A percentile compares a stretch with the other conserved stretches of the same genome.
These are phyloP conservation scores for Obba rivulosa DNA, from an alignment of 768 basidiomycete species.

Conservation along the genomic window DNA sequence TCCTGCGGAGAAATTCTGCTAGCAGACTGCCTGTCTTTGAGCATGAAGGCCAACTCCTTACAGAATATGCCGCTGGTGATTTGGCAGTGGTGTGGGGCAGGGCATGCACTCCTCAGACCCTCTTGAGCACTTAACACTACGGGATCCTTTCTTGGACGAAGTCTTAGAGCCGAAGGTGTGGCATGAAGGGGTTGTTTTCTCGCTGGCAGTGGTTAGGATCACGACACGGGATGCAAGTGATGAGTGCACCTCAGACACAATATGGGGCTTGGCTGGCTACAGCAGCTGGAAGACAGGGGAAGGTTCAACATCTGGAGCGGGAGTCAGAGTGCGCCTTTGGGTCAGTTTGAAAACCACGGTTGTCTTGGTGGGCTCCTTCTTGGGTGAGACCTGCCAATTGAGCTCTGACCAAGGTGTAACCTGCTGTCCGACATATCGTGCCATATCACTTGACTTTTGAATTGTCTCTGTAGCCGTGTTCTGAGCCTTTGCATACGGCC, in stretches of 20 bases:
- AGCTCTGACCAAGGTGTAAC: conserved; percentile 61
- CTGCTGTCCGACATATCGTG: conserved; percentile 37
- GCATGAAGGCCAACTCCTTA: conserved; percentile 18
- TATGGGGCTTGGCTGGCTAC: conserved; percentile 37
- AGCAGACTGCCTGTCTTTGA: conserved; percentile 16
- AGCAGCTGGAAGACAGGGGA: conserved; percentile 56
- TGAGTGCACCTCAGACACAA: conserved; percentile 13
- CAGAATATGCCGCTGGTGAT: conserved; percentile 16
- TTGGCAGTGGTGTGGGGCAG: conserved; percentile 32
- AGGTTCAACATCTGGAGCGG: conserved; percentile 54
- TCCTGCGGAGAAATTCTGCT: conserved; percentile 40
- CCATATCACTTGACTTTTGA: conserved; percentile 1
- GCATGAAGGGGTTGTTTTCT: conserved; percentile 35
- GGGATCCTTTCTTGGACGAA: conserved; percentile 25
- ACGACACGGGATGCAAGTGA: conserved; percentile 21
- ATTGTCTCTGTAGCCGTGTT: conserved; percentile 9
- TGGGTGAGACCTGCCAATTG: conserved; percentile 34
- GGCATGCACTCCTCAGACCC: conserved; percentile 16
- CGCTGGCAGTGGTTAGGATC: conserved; percentile 19
- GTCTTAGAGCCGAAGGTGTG: conserved; percentile 31
- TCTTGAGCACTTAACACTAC: conserved; percentile 7
- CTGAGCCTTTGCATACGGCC: conserved; percentile 41
- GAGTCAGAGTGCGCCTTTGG: conserved; percentile 53
- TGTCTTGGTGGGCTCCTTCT: conserved; percentile 24
- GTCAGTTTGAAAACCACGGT: conserved; percentile 25